These are phyloP conservation scores for Penicillium turbatum DNA, from an alignment of 495 filamentous ascomycete species.

Conservation along the genomic window DNA sequence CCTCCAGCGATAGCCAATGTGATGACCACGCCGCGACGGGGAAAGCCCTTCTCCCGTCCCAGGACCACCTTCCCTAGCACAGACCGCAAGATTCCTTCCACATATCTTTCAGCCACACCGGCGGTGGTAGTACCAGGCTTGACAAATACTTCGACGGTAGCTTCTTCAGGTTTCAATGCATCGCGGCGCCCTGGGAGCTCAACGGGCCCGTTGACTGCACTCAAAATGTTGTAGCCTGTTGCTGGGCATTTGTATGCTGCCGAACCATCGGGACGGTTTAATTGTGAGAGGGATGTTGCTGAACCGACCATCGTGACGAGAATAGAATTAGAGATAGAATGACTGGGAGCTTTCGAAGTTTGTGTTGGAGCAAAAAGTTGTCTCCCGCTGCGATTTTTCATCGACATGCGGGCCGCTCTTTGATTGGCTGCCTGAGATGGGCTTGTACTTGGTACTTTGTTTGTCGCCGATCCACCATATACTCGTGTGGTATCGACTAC, in stretches of 20 bases:
- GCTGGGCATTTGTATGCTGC: constrained; percentile 66
- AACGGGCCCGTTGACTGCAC: constrained; percentile 86
- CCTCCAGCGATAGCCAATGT: constrained; percentile 37
- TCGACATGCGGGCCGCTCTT: constrained; percentile 17
- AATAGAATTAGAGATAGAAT: not conserved
- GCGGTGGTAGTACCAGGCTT: constrained; percentile 61
- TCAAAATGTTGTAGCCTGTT: constrained; percentile 75
- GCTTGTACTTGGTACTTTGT: not conserved
- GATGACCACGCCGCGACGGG: constrained; percentile 41
- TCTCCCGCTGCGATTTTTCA: constrained; percentile 22
- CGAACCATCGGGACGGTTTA: constrained; percentile 80
- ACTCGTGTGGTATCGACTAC: not conserved
- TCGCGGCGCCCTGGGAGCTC: constrained; percentile 78
- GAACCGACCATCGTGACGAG: constrained; percentile 34
- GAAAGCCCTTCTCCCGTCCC: constrained; percentile 34
- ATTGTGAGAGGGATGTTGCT: constrained; percentile 41
- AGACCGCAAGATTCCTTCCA: constrained; percentile 30
- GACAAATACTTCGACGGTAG: constrained; percentile 83
- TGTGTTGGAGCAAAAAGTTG: constrained; percentile 1
- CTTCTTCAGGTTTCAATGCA: constrained; percentile 78
- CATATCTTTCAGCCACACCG: constrained; percentile 71
- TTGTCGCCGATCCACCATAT: not conserved
- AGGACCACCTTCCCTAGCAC: constrained; percentile 32
- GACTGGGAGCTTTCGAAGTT: not conserved
- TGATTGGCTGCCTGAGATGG: constrained; percentile 19